Percentiles rank a stretch among this genome's conserved stretches.
These are phyloP conservation scores for Globisporangium alternatum DNA, from an alignment of 352 stramenopile species.

Conservation along the genomic window DNA sequence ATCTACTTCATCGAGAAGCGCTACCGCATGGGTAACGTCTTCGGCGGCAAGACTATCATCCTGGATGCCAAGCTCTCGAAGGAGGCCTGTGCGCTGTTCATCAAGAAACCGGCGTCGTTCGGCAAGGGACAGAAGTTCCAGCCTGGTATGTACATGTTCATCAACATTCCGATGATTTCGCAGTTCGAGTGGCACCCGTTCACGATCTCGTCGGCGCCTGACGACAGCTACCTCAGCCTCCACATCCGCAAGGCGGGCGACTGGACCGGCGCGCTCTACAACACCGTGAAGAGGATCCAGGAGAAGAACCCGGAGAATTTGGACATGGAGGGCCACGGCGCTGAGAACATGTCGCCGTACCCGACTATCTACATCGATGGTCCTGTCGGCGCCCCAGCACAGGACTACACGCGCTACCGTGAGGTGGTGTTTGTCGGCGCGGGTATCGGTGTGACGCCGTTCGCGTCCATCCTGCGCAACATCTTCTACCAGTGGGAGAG, in stretches of 20 bases:
- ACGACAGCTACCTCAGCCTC: constrained; percentile 63
- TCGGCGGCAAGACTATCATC: constrained; percentile 49
- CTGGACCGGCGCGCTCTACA: constrained; percentile 60
- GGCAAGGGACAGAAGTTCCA: constrained; percentile 45
- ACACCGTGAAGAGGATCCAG: constrained; percentile 40
- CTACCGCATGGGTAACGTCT: constrained; percentile 55
- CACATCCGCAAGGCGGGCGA: constrained; percentile 69
- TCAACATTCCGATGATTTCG: constrained; percentile 79
- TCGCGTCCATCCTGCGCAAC: constrained; percentile 65
- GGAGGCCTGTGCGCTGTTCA: constrained; percentile 58
- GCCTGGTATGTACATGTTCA: constrained; percentile 80
- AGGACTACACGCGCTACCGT: constrained; percentile 60
- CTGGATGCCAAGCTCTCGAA: constrained; percentile 43
- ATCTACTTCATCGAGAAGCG: constrained; percentile 66
- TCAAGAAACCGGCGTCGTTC: constrained; percentile 59
- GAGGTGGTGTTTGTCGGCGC: constrained; percentile 67
- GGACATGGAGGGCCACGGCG: constrained; percentile 31
- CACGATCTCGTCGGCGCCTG: constrained; percentile 81
- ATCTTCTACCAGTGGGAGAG: constrained; percentile 67
- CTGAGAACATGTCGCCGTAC: constrained; percentile 31
- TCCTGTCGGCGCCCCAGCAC: constrained; percentile 49
- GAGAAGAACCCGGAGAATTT: constrained; percentile 17
- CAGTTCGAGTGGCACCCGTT: constrained; percentile 88
- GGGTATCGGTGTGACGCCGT: constrained; percentile 71
- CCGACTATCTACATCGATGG: constrained; percentile 57